Base-by-base conservation (phyloP, 129 eudicot species). In the Gnaphalium uliginosum region DNA sequence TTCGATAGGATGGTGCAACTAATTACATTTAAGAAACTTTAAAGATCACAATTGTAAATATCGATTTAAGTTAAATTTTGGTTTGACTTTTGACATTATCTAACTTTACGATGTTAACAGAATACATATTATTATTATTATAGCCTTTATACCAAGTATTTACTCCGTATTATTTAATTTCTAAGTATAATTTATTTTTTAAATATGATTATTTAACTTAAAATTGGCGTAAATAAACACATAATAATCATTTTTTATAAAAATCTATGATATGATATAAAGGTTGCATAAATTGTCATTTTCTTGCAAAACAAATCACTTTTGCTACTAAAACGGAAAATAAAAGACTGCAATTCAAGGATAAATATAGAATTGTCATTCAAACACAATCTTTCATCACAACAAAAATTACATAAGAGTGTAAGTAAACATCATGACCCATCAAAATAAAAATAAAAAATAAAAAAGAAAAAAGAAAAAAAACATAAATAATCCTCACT, bases 321-420 rank as follows among this genome's bases (percentile, higher is more conserved):
- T 14, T 14, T 46, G 53, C 53, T 13, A 41, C 15, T 41, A 41
- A 41, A 1, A 41, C 15, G 32, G 32, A 41, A 41, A 41, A 41
- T 9, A 9, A 14, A 4, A 46, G 1, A 11, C 18, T 30, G 25
- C 1, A 10, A 70, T 46, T 10, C 7, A 64, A 41, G 62, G 43
- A n/a, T 18, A 54, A 50, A 68, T 22, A 21, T 27, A 60, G 26
- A 76, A 77, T 76, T 73, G 48, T 66, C 73, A 72, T 79, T 78
- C 71, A 74, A 76, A 67, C 82, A 71, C 68, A 68, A 75, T 53
- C 53, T 69, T 56, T 73, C 27, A 64, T 69, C 15, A 37, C 67
- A 76, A 3, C 54, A 82, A 83, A 41, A 83, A 81, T 63, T 74
- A 76, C 73, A 81, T 57, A 68, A 86, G 71, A 88, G 78, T 50